These are phyloP conservation scores for Wickerhamiella lipophila DNA, from an alignment of 805 yeast genomes.

Conservation along the genomic window DNA sequence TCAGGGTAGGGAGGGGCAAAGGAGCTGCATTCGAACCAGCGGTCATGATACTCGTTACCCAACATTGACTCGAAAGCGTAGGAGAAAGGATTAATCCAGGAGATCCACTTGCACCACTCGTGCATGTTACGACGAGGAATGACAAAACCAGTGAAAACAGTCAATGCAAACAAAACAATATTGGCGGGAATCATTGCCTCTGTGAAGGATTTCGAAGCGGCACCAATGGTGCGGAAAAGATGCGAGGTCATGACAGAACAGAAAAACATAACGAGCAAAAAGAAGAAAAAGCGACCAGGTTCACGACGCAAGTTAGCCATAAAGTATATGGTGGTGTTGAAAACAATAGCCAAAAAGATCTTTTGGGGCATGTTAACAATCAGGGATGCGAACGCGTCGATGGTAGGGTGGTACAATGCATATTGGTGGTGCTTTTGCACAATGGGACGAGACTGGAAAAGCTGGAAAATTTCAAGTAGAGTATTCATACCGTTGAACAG, in stretches of 20 bases:
- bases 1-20: conserved; percentile 44
- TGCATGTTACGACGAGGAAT: conserved; percentile 49
- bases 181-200: conserved; percentile 53
- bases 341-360: conserved; percentile 33
- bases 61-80: conserved; percentile 45
- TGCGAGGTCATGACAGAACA: conserved; percentile 38
- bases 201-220: conserved; percentile 37
- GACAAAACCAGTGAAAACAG: conserved; percentile 51
- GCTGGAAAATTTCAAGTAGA: conserved; percentile 40
- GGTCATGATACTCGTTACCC: conserved; percentile 50
- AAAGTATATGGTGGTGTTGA: conserved; percentile 43
- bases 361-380: conserved; percentile 55
- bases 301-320: conserved; percentile 38
- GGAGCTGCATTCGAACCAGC: conserved; percentile 41
- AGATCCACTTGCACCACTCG: conserved; percentile 62
- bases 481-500: conserved; percentile 51
- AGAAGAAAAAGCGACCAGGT: conserved; percentile 45
- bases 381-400: conserved; percentile 54
- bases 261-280: conserved; percentile 34
- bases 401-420: conserved; percentile 60
- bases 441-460: conserved; percentile 44
- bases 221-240: conserved; percentile 43
- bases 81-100: conserved; percentile 44
- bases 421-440: conserved; percentile 59
- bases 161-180: conserved; percentile 36